A percentile compares a stretch with the other conserved stretches of the same genome.
These are phyloP conservation scores for Arthrobotrys megalospora DNA, from an alignment of 2,329 filamentous ascomycete species.

Conservation along the genomic window DNA sequence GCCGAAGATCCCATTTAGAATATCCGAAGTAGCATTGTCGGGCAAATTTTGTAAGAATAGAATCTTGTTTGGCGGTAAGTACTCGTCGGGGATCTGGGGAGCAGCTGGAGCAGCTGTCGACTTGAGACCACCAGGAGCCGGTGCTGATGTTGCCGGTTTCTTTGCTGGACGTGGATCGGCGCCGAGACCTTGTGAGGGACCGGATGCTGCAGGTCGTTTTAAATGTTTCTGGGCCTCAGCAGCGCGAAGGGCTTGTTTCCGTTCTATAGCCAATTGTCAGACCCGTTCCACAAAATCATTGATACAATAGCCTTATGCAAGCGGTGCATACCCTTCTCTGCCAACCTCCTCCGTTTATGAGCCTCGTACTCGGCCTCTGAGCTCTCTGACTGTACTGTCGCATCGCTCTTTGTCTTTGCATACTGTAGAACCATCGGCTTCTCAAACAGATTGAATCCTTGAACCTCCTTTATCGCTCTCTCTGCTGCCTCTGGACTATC, in stretches of 20 bases:
- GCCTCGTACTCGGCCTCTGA: slow-evolving; percentile 84
- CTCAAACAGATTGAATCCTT: slow-evolving; percentile 92
- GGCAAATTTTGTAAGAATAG: slow-evolving; percentile 94
- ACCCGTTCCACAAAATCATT: background rate
- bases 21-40: slow-evolving; percentile 85
- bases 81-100: slow-evolving; percentile 93
- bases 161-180: slow-evolving; percentile 68
- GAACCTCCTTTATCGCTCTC: slow-evolving; percentile 86
- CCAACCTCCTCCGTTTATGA: slow-evolving; percentile 86
- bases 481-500: slow-evolving; percentile 83
- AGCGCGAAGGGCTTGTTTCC: slow-evolving; percentile 86
- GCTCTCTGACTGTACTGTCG: slow-evolving; percentile 82
- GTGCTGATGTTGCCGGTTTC: slow-evolving; percentile 69
- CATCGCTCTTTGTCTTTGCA: slow-evolving; percentile 88
- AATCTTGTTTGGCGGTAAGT: slow-evolving; percentile 96
- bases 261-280: slow-evolving; percentile 69
- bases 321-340: slow-evolving; percentile 82
- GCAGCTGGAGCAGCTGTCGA: slow-evolving; percentile 77
- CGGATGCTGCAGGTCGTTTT: slow-evolving; percentile 73
- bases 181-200: slow-evolving; percentile 63
- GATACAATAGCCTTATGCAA: background rate
- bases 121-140: slow-evolving; percentile 81
- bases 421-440: slow-evolving; percentile 89
- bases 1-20: slow-evolving; percentile 83
- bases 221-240: slow-evolving; percentile 83